Evolutionary conservation across 306 rosid species (phyloP).

Genomic region (Cicer pinnatifidum): DNA sequence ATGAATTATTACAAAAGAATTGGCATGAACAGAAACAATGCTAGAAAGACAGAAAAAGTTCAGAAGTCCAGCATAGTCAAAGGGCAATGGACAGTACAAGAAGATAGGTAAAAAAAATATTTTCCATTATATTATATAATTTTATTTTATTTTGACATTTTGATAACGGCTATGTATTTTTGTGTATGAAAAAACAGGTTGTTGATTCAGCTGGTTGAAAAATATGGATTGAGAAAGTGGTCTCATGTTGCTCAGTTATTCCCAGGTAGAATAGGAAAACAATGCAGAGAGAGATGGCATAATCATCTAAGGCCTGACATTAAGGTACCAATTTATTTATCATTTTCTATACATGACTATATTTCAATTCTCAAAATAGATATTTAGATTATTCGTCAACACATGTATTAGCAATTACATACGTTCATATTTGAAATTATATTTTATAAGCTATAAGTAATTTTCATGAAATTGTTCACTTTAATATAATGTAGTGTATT

Average conservation of each 20-base stretch:
- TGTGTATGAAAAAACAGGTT: slow-evolving; percentile 52
- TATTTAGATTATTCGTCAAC: too few relatives aligned
- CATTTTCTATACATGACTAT: background rate
- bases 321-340: slow-evolving; percentile 56
- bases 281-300: slow-evolving; percentile 96
- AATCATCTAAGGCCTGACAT: slow-evolving; percentile 90
- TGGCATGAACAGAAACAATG: slow-evolving; percentile 47
- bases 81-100: slow-evolving; percentile 91
- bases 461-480: too few relatives aligned
- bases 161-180: background rate
- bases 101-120: slow-evolving; percentile 59
- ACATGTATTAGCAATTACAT: too few relatives aligned
- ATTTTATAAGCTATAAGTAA: too few relatives aligned
- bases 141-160: background rate
- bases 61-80: slow-evolving; percentile 67
- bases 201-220: slow-evolving; percentile 74
- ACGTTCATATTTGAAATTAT: too few relatives aligned
- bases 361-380: too few relatives aligned
- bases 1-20: slow-evolving; percentile 49
- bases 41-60: slow-evolving; percentile 51
- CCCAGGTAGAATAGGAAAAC: slow-evolving; percentile 93
- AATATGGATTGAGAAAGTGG: slow-evolving; percentile 90
- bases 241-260: slow-evolving; percentile 79
- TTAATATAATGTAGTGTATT: too few relatives aligned
- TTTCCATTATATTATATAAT: background rate